Percentiles rank a stretch among this genome's conserved stretches.
These are phyloP conservation scores for Populus hybrid DNA, from an alignment of 441 rosid genomes.

Conservation along the genomic window DNA sequence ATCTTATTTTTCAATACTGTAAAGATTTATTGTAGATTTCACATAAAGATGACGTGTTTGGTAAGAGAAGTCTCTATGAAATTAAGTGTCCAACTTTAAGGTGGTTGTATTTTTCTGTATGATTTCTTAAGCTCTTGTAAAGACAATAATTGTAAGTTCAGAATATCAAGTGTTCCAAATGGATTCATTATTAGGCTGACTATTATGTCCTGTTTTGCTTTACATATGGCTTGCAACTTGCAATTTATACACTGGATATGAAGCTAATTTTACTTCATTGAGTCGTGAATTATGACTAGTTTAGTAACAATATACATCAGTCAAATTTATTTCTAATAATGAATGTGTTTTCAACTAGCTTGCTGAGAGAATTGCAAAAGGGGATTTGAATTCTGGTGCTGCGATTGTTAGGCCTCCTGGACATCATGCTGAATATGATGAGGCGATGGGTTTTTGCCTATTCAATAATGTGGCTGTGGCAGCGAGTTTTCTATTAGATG, in stretches of 20 bases:
- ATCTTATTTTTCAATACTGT: not conserved
- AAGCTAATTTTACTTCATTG: not conserved
- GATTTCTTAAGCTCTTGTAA: not conserved
- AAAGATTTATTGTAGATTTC: not conserved
- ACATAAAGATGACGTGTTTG: not conserved
- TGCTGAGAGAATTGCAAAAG: slow-evolving; percentile 75
- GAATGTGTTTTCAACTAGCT: slow-evolving; percentile 33
- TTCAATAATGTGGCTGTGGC: slow-evolving; percentile 95
- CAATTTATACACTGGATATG: not conserved
- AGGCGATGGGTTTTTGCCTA: slow-evolving; percentile 93
- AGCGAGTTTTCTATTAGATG: slow-evolving; percentile 61
- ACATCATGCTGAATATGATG: slow-evolving; percentile 86
- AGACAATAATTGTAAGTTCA: not conserved
- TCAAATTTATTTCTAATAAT: slow-evolving; percentile 2
- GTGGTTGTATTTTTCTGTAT: not conserved
- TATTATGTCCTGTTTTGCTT: not conserved
- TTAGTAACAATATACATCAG: not conserved
- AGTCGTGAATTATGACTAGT: not conserved
- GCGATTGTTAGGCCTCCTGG: slow-evolving; percentile 96
- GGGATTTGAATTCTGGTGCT: slow-evolving; percentile 74
- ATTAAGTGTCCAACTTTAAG: not conserved
- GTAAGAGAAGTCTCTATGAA: not conserved
- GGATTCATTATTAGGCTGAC: not conserved
- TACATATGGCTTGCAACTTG: not conserved
- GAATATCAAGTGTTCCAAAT: not conserved